Base-by-base conservation (phyloP, 2,329 filamentous ascomycete species). In the Chrysoporthe cubensis region DNA sequence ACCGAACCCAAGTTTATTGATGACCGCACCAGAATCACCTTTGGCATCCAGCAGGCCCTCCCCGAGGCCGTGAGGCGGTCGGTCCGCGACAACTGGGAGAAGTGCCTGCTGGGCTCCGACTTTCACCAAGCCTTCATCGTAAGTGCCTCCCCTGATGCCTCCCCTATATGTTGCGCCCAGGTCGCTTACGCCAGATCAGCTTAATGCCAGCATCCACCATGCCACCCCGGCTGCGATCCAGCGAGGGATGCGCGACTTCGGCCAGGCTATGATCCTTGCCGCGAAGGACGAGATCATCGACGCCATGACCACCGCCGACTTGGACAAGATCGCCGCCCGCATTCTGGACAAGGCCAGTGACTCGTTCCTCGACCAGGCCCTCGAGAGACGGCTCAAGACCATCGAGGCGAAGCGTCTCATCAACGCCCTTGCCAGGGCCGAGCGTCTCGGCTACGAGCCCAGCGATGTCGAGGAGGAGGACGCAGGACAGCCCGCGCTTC, bases 361-460 rank as follows among this genome's bases (percentile, higher is more conserved):
- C 43, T 67, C 71, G 1, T 87, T 88, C 65, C 78, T 88, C 1
- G 86, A 88, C 72, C 81, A 78, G 65, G 84, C 81, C 3, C 73
- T 88, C n/a, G 82, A 83, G 21, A 78, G 76, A 65, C 83, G 86
- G 0, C 78, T 88, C 3, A 79, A 80, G 58, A 86, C 84, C 1
- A 88, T 88, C 63, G 80, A 82, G 11, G 85, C 85, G 0, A 81
- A 84, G 37, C 80, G 82, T 16, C 80, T 88, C 3, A 83, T 88
- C 64, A 87, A 88, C 67, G 84, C 85, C 16, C 79, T 88, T 26
- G 86, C 86, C 1, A 79, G 82, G 46, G 85, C 86, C 1, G 84
- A 87, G 71, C 84, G 87, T 2, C 80, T 88, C 0, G 87, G 87
- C 2, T 88, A 88, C 66, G 82, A 87, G 62, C 77, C 79, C 0